These are phyloP conservation scores for Phytophthora pisi DNA, from an alignment of 352 stramenopile species.

Conservation along the genomic window DNA sequence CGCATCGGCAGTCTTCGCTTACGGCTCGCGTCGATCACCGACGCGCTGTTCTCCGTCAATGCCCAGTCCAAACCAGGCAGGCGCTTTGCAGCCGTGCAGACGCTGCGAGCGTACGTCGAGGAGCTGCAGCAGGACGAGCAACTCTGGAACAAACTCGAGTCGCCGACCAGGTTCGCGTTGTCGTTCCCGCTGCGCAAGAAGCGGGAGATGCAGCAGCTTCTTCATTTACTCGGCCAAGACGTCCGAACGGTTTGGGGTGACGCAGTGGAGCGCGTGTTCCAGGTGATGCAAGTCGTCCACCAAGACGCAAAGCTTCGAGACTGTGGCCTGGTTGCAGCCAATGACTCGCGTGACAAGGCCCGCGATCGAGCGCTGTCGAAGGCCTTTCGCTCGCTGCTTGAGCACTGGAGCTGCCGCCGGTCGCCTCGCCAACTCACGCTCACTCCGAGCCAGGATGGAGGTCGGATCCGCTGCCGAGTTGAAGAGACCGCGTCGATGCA, in stretches of 20 bases:
- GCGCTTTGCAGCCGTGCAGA: slow-evolving; percentile 29
- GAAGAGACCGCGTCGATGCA: slow-evolving; percentile 16
- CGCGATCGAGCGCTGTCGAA: slow-evolving; percentile 30
- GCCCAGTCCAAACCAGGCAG: slow-evolving; percentile 30
- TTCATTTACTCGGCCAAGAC: slow-evolving; percentile 29
- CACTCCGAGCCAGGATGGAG: slow-evolving; percentile 11
- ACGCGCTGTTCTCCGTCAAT: slow-evolving; percentile 38
- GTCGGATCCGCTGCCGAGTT: slow-evolving; percentile 22
- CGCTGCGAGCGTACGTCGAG: slow-evolving; percentile 25
- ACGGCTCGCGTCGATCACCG: slow-evolving; percentile 34
- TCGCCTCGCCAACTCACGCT: slow-evolving; percentile 27
- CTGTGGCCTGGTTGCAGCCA: background rate
- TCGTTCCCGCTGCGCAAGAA: slow-evolving; percentile 42
- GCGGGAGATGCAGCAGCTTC: slow-evolving; percentile 38
- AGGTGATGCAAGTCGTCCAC: slow-evolving; percentile 24
- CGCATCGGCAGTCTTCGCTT: slow-evolving; percentile 27
- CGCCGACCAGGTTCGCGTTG: slow-evolving; percentile 33
- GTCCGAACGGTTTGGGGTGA: slow-evolving; percentile 36
- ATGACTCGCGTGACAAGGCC: slow-evolving; percentile 12
- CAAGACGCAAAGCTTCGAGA: slow-evolving; percentile 6
- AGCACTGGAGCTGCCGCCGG: slow-evolving; percentile 29
- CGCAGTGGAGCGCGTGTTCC: slow-evolving; percentile 35
- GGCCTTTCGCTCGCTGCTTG: slow-evolving; percentile 28
- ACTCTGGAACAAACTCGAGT: slow-evolving; percentile 35
- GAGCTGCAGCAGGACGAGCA: slow-evolving; percentile 29